Conservation (phyloP, 192 early-diverging fungal species). For the Endogone sp. region DNA sequence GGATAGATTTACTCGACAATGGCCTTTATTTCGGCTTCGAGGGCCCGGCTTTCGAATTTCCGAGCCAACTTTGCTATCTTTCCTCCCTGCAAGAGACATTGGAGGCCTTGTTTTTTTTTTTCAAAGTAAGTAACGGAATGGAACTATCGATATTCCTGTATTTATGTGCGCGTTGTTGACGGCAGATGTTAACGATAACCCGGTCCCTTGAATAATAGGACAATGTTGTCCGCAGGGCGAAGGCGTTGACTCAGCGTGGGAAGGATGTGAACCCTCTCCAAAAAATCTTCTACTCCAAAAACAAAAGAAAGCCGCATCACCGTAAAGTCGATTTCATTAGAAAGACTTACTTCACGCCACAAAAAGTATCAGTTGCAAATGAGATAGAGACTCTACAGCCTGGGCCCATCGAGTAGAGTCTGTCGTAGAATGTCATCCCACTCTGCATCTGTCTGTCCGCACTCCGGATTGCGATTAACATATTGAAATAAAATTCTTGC, state of each 20-base stretch:
- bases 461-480: too few relatives aligned
- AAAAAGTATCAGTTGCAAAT: too few relatives aligned
- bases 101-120: constrained; percentile 15
- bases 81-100: constrained; percentile 5
- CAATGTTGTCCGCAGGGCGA: constrained; percentile 11
- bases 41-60: constrained; percentile 14
- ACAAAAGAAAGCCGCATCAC: constrained; percentile 13
- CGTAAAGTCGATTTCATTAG: constrained; percentile 7
- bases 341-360: background rate
- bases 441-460: too few relatives aligned
- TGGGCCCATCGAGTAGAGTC: too few relatives aligned
- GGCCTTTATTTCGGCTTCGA: constrained; percentile 17
- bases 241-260: background rate
- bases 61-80: constrained; percentile 9
- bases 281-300: constrained; percentile 6
- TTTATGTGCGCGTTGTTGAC: background rate
- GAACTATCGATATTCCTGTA: constrained; percentile 7
- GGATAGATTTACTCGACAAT: constrained; percentile 17
- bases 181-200: constrained; percentile 3
- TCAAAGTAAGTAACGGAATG: constrained; percentile 18
- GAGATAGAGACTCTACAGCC: too few relatives aligned
- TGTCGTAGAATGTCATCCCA: too few relatives aligned
- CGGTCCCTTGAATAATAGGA: constrained; percentile 6
- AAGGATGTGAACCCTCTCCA: constrained; percentile 4
- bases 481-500: too few relatives aligned